Percentiles rank a stretch among this genome's conserved stretches.
Conservation (phyloP, 2,329 filamentous ascomycete species). For the Cryphonectria carpinicola region DNA sequence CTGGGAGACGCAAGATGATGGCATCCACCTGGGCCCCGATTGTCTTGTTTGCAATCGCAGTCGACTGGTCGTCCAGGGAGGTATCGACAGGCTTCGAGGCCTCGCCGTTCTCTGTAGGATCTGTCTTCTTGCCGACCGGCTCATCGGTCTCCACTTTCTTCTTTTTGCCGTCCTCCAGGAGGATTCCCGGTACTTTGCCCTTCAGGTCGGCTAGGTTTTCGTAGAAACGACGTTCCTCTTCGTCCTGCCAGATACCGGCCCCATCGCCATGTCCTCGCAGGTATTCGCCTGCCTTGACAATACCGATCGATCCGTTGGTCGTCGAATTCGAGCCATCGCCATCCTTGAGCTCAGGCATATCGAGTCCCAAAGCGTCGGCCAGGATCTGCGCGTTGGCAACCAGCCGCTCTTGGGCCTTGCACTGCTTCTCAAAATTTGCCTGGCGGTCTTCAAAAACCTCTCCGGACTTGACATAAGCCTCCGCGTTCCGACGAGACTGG, state of each 20-base stretch:
- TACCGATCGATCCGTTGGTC: conserved; percentile 79
- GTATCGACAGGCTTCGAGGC: conserved; percentile 54
- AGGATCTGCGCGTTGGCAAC: conserved; percentile 88
- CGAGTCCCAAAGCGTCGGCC: conserved; percentile 82
- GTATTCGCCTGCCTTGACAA: conserved; percentile 94
- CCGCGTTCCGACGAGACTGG: conserved; percentile 92
- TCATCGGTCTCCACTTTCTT: conserved; percentile 86
- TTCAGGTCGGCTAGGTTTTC: conserved; percentile 95
- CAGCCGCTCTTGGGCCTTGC: conserved; percentile 90
- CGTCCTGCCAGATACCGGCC: conserved; percentile 96
- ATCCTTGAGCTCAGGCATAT: conserved; percentile 93
- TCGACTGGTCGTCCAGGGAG: conserved; percentile 80
- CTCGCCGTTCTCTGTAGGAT: conserved; percentile 55
- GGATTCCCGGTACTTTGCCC: conserved; percentile 90
- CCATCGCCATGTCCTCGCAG: conserved; percentile 87
- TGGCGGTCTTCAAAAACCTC: conserved; percentile 98
- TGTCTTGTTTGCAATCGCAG: conserved; percentile 95
- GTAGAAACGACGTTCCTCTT: conserved; percentile 97
- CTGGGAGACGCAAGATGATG: conserved; percentile 82
- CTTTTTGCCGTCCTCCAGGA: conserved; percentile 93
- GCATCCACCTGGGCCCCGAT: conserved; percentile 97
- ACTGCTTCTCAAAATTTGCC: conserved; percentile 90
- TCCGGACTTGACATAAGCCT: conserved; percentile 97
- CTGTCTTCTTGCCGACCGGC: conserved; percentile 75
- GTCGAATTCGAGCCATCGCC: conserved; percentile 70